These are phyloP conservation scores for Candida tropicalis DNA, from an alignment of 1,139 yeast genomes.

Conservation along the genomic window DNA sequence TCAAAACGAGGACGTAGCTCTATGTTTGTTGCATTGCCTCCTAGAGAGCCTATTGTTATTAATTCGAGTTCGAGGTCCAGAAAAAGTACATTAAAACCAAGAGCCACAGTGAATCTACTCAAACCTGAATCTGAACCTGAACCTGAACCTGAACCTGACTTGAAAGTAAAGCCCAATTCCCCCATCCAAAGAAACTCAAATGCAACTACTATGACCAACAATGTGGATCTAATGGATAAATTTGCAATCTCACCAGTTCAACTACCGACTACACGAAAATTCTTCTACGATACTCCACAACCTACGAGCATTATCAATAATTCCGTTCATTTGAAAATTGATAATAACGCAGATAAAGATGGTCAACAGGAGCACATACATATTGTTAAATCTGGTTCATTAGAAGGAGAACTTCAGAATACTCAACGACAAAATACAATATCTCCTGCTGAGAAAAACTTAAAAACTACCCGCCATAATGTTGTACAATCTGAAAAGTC, in stretches of 20 bases:
- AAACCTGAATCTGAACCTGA: neutral
- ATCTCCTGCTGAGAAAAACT: no score
- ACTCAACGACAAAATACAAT: no score
- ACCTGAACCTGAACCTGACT: neutral
- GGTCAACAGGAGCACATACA: no score
- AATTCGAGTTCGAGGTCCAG: conserved; percentile 20
- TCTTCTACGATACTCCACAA: conserved; percentile 1
- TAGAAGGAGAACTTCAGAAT: no score
- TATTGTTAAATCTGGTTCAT: no score
- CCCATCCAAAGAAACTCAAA: neutral
- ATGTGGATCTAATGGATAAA: conserved; percentile 1
- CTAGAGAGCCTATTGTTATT: conserved; percentile 40
- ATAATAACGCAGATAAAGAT: neutral
- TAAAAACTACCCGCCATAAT: no score
- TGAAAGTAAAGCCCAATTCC: neutral
- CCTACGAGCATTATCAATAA: neutral
- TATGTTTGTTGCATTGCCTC: conserved; percentile 41
- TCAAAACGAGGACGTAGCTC: conserved; percentile 34
- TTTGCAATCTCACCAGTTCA: conserved; percentile 17
- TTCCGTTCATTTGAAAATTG: neutral
- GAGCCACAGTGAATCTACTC: conserved; percentile 5
- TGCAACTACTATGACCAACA: neutral
- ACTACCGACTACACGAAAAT: conserved; percentile 9
- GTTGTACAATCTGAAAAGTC: neutral
- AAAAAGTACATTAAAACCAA: conserved; percentile 11